Evolutionary conservation across 768 basidiomycete species (phyloP).

Genomic region (Calocybe indica): DNA sequence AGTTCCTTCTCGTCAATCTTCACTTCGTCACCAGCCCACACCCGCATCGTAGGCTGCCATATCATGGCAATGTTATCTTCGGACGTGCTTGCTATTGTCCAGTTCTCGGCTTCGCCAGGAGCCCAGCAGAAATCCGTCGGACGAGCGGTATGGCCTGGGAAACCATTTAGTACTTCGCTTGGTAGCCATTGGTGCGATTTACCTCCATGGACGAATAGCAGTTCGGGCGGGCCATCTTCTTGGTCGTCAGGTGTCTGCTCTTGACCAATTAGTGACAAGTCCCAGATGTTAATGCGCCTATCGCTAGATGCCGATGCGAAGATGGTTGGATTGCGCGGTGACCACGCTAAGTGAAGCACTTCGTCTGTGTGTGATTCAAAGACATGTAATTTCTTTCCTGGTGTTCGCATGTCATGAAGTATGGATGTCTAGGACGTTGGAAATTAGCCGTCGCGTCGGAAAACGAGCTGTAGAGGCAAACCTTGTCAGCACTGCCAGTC

Average conservation of each 20-base stretch:
- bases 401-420: conserved; percentile 79
- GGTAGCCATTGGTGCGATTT: conserved; percentile 18
- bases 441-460: not conserved
- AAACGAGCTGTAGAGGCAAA: conserved; percentile 20
- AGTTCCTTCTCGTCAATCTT: conserved; percentile 82
- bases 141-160: conserved; percentile 76
- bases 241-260: conserved; percentile 98
- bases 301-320: conserved; percentile 96
- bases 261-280: conserved; percentile 82
- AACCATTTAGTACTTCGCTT: not conserved
- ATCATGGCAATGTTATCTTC: conserved; percentile 97
- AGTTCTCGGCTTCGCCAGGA: conserved; percentile 73
- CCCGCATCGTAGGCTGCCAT: conserved; percentile 94
- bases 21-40: conserved; percentile 89
- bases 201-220: conserved; percentile 95
- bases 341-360: conserved; percentile 93
- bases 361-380: conserved; percentile 95
- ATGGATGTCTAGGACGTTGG: conserved; percentile 59
- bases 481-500: conserved; percentile 94
- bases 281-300: conserved; percentile 93
- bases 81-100: conserved; percentile 84
- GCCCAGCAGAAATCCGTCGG: conserved; percentile 97
- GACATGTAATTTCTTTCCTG: conserved; percentile 74
- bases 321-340: conserved; percentile 84
- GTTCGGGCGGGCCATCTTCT: conserved; percentile 96